Evolutionary conservation across 176 grass and related monocot species (phyloP), one percentile per base, ranked within the genome.

Genomic region (Guadua angustifolia): DNA sequence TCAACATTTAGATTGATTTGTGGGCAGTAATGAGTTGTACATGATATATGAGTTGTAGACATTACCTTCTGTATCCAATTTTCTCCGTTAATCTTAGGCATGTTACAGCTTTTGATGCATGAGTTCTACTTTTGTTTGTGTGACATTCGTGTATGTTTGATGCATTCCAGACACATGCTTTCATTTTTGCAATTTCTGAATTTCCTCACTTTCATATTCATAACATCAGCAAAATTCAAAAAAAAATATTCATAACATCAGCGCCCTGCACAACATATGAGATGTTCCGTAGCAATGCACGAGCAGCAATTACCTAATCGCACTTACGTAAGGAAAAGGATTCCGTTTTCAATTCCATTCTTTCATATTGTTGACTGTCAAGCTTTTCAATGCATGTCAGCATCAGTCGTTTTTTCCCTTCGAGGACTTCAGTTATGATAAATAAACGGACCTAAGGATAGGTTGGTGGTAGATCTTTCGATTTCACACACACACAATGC

Each of bases 281-380:
- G 39, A 42, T 1, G 39, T 42, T 42, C 39, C 7, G 6, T 42
- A 36, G 35, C 3, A 36, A 36, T 4, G 33, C 2, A 35, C 33
- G 33, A n/a, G n/a, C n/a, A 35, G 33, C 33, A 35, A 35, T 35
- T 35, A 35, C 1, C 33, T 35, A 3, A 3, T 29, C 24, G 62
- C 56, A 83, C 3, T 10, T 53, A 85, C 44, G 52, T 76, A 62
- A 70, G 45, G 9, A 71, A 19, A 78, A 63, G 35, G 82, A 80
- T 68, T 81, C 62, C 14, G 1, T 43, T 63, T 13, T 63, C 53
- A 52, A 53, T 58, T 25, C 18, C 32, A 77, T 22, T 56, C 55
- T 65, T 78, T 39, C 75, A 16, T 43, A 74, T 83, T 49, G 5
- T 71, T 24, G 8, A 49, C 69, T 9, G 69, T 72, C 12, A 69